A percentile compares a stretch with the other conserved stretches of the same genome.
Evolutionary conservation across 2,329 filamentous ascomycete genomes (phyloP).

Genomic region (Coniochaeta ligniaria): DNA sequence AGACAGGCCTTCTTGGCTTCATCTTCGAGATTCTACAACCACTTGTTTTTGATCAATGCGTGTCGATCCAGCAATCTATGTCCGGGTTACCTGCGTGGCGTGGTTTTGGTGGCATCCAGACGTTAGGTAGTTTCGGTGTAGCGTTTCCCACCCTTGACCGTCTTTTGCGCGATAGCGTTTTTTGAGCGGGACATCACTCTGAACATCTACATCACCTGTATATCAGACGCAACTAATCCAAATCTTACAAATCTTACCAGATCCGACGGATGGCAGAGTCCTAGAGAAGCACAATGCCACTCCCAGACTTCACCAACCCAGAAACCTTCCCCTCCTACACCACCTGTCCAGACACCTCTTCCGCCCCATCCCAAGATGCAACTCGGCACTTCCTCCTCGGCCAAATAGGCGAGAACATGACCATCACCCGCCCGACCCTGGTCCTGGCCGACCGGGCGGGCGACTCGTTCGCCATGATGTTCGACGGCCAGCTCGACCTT

Average conservation of each 20-base stretch:
- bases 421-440: slow-evolving; percentile 41
- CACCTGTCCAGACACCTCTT: neutral
- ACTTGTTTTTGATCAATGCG: no score
- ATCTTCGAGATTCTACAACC: neutral
- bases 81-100: no score
- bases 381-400: slow-evolving; percentile 30
- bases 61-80: neutral
- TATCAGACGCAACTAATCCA: no score
- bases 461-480: slow-evolving; percentile 36
- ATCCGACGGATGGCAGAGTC: neutral
- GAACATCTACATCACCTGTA: no score
- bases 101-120: no score
- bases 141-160: neutral
- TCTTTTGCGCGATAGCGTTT: neutral
- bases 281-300: slow-evolving; percentile 5
- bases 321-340: slow-evolving; percentile 22
- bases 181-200: neutral
- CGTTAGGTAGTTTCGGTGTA: neutral
- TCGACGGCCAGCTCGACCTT: slow-evolving; percentile 30
- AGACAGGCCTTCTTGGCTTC: neutral
- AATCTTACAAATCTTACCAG: neutral
- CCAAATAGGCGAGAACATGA: slow-evolving; percentile 37
- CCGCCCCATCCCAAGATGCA: slow-evolving; percentile 1
- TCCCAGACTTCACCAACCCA: slow-evolving; percentile 24
- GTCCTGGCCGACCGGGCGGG: slow-evolving; percentile 32